Percentiles rank a stretch among this genome's conserved stretches.
Evolutionary conservation across 805 yeast species (phyloP).

Genomic region (Ogataea polymorpha): DNA sequence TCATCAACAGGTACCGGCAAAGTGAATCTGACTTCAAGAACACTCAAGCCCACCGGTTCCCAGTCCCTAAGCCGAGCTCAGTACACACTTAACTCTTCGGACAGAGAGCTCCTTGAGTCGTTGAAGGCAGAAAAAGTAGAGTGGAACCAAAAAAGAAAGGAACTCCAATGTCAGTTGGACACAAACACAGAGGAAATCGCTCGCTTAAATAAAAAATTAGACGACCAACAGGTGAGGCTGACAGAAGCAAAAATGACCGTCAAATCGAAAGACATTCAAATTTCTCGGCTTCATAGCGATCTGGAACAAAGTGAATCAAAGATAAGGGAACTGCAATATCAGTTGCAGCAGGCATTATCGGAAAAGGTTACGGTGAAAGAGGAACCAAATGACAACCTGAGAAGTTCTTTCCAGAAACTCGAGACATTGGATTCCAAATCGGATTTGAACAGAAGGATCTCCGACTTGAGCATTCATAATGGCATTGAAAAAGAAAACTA

Average conservation of each 20-base stretch:
- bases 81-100: slow-evolving; percentile 16
- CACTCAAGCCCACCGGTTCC: slow-evolving; percentile 20
- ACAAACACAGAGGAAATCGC: slow-evolving; percentile 31
- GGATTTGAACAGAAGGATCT: slow-evolving; percentile 33
- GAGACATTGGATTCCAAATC: slow-evolving; percentile 9
- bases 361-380: slow-evolving; percentile 12
- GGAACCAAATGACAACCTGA: slow-evolving; percentile 12
- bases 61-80: slow-evolving; percentile 17
- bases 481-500: slow-evolving; percentile 25
- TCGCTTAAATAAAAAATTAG: slow-evolving; percentile 35
- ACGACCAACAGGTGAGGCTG: slow-evolving; percentile 46
- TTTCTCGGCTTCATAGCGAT: slow-evolving; percentile 59
- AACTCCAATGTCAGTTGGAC: slow-evolving; percentile 29
- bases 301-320: slow-evolving; percentile 54
- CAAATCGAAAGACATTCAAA: slow-evolving; percentile 69
- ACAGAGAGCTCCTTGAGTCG: slow-evolving; percentile 45
- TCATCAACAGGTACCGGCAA: slow-evolving; percentile 16
- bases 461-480: slow-evolving; percentile 32
- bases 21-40: slow-evolving; percentile 28
- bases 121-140: slow-evolving; percentile 52
- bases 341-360: slow-evolving; percentile 17
- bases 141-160: slow-evolving; percentile 39
- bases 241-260: slow-evolving; percentile 48
- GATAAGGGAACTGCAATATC: slow-evolving; percentile 26
- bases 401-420: slow-evolving; percentile 3